Conservation (phyloP, 148 eudicot species). For the Fagopyrum esculentum region DNA sequence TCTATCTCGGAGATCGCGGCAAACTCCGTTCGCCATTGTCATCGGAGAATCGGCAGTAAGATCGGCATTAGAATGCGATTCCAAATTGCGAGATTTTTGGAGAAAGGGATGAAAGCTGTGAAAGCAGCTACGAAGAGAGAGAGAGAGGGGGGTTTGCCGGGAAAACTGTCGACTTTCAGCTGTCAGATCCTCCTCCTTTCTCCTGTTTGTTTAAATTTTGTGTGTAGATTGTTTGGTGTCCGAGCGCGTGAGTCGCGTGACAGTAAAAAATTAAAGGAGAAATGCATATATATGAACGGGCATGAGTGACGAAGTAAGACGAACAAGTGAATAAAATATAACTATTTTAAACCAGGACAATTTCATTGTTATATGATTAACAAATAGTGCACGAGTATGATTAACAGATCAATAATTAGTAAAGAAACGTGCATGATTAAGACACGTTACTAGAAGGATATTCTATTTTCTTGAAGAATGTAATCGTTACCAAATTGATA, state of each 20-base stretch:
- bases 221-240: background rate
- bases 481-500: too few species aligned
- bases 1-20: conserved; percentile 8
- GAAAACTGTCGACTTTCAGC: background rate
- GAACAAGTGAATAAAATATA: too few species aligned
- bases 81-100: background rate
- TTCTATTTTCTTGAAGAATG: too few species aligned
- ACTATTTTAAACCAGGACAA: too few species aligned
- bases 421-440: too few species aligned
- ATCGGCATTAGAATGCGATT: conserved; percentile 7
- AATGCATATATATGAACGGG: too few species aligned
- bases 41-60: background rate
- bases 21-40: conserved; percentile 2
- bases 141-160: background rate
- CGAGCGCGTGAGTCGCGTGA: background rate
- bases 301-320: too few species aligned
- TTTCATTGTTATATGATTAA: too few species aligned
- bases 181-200: background rate
- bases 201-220: background rate
- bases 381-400: too few species aligned
- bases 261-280: too few species aligned
- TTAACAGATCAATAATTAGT: too few species aligned
- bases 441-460: too few species aligned
- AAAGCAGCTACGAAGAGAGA: background rate
- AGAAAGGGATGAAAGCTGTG: background rate